phyloP scores from a whole-genome alignment of 148 eudicot species.

The Hydrangea macrophylla region DNA sequence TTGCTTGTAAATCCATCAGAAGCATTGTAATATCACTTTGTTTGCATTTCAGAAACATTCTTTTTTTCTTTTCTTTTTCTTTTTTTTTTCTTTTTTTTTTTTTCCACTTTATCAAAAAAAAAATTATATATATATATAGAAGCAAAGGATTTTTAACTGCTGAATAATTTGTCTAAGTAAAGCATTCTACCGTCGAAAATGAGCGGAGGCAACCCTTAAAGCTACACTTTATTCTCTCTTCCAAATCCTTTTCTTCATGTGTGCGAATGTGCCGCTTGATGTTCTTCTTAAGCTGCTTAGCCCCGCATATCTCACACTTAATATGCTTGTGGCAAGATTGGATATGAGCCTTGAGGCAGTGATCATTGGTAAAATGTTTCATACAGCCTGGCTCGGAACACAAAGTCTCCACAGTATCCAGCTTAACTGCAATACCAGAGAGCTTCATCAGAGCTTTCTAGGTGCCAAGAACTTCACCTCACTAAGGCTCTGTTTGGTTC shows the following conservation, averaged over 20 bases:
- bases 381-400: constrained; percentile 80
- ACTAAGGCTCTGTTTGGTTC: no score
- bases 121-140: no score
- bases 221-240: constrained; percentile 51
- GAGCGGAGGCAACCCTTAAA: constrained; percentile 60
- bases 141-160: neutral
- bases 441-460: neutral
- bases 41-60: no score
- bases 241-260: constrained; percentile 44
- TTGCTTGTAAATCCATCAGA: no score
- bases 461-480: neutral
- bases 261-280: constrained; percentile 72
- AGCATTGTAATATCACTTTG: no score
- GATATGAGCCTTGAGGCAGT: constrained; percentile 71
- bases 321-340: constrained; percentile 66
- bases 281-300: constrained; percentile 78
- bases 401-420: constrained; percentile 59
- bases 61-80: neutral
- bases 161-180: neutral
- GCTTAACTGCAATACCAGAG: constrained; percentile 47
- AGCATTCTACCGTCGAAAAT: constrained; percentile 64
- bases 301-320: constrained; percentile 74
- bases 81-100: no score
- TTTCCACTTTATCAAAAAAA: no score
- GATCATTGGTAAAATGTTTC: constrained; percentile 60